Conservation (phyloP, 2,329 filamentous ascomycete genomes). For the Periconia digitata region DNA sequence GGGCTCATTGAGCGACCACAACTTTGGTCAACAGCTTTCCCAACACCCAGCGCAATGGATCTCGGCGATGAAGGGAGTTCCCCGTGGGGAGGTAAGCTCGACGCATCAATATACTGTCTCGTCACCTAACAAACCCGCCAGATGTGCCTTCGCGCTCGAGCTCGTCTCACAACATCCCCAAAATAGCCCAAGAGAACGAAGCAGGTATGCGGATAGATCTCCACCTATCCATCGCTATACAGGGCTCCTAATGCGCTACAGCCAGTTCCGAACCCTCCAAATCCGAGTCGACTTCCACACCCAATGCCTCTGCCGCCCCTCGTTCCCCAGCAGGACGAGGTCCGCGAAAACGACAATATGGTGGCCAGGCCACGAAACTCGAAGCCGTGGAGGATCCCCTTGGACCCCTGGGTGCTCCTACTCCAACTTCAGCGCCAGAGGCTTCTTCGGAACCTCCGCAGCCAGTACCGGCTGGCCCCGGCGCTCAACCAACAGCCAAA, state of each 20-base stretch:
- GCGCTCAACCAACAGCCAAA: conserved; percentile 55
- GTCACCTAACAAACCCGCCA: conserved; percentile 23
- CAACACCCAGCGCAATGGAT: conserved; percentile 38
- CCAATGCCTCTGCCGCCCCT: conserved; percentile 44
- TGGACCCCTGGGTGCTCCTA: conserved; percentile 72
- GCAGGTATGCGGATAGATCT: conserved; percentile 20
- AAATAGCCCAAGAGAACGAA: conserved; percentile 38
- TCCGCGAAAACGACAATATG: conserved; percentile 61
- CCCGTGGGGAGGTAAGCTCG: conserved; percentile 44
- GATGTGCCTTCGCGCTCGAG: conserved; percentile 51
- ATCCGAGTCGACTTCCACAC: conserved; percentile 28
- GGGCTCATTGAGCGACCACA: conserved; percentile 5
- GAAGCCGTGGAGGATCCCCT: conserved; percentile 76
- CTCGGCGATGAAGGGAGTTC: conserved; percentile 46
- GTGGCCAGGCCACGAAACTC: conserved; percentile 74
- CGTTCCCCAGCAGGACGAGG: conserved; percentile 53
- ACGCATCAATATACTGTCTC: not conserved
- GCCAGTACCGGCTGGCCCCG: conserved; percentile 60
- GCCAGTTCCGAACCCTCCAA: conserved; percentile 18
- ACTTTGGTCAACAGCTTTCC: conserved; percentile 8
- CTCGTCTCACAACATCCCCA: conserved; percentile 44
- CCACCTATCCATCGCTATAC: not conserved
- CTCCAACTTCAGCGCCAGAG: conserved; percentile 53
- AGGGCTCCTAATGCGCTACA: conserved; percentile 7
- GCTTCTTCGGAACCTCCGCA: conserved; percentile 68